Percentiles rank a stretch among this genome's conserved stretches.
Evolutionary conservation across 768 basidiomycete genomes (phyloP).

Genomic region (Gautieria morchelliformis): DNA sequence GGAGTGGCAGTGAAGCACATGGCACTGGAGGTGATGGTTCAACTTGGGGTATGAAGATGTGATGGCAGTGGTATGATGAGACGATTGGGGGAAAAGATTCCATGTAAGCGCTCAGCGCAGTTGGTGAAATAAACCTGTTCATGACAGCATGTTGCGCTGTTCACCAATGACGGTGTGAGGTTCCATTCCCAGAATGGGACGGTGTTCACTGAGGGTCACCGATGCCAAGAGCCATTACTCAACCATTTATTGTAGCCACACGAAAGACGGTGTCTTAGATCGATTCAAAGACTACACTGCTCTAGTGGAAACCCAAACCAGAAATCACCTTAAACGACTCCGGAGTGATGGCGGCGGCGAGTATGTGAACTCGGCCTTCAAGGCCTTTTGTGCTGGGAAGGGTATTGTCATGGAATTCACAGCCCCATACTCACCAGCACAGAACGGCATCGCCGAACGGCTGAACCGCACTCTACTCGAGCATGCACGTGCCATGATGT

Average conservation of each 20-base stretch:
- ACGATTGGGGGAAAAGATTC: too few species aligned
- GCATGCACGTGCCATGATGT: background rate
- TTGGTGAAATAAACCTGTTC: too few species aligned
- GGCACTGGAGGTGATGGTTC: too few species aligned
- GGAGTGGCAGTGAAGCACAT: too few species aligned
- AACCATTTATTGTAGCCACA: background rate
- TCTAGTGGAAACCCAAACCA: background rate
- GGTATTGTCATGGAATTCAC: conserved; percentile 25
- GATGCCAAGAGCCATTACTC: background rate
- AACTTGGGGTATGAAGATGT: too few species aligned
- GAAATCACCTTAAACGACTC: background rate
- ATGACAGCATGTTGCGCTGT: too few species aligned
- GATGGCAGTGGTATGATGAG: too few species aligned
- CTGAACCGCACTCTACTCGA: background rate
- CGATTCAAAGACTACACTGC: background rate
- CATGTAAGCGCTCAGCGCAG: too few species aligned
- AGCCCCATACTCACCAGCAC: conserved; percentile 27
- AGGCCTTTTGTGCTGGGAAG: conserved; percentile 13
- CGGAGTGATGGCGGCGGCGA: background rate
- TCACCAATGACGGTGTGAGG: too few species aligned
- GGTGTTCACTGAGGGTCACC: too few species aligned
- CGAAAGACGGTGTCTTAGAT: background rate
- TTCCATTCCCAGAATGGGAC: too few species aligned
- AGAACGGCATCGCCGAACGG: conserved; percentile 22
- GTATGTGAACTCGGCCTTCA: conserved; percentile 14